Conservation (phyloP, 2,329 filamentous ascomycete species). For the Pleomassaria siparia region DNA sequence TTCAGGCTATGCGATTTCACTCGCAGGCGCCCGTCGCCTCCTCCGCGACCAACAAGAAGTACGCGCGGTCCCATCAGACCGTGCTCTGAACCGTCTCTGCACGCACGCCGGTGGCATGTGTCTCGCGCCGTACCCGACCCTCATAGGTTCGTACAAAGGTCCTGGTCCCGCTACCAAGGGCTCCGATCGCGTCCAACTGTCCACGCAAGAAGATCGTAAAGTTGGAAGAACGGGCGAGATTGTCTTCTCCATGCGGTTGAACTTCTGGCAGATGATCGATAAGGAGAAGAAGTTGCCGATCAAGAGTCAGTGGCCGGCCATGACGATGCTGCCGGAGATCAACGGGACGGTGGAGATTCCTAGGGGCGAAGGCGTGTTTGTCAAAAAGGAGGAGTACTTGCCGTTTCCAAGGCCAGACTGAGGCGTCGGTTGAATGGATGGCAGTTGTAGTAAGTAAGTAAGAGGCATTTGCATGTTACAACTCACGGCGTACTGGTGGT, state of each 20-base stretch:
- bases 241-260: slow-evolving; percentile 3
- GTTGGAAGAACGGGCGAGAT: slow-evolving; percentile 5
- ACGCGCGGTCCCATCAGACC: slow-evolving; percentile 10
- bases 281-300: no score
- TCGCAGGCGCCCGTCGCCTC: slow-evolving; percentile 10
- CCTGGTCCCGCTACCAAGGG: slow-evolving; percentile 3
- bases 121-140: slow-evolving; percentile 5
- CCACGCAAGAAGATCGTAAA: background rate
- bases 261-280: slow-evolving; percentile 4
- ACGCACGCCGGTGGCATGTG: background rate
- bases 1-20: slow-evolving; percentile 11
- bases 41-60: slow-evolving; percentile 11
- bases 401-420: background rate
- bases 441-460: no score
- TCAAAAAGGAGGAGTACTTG: background rate
- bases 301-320: slow-evolving; percentile 9
- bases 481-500: no score
- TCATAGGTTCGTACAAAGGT: slow-evolving; percentile 4
- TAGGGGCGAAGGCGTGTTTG: slow-evolving; percentile 1
- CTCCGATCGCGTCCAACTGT: slow-evolving; percentile 1
- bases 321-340: slow-evolving; percentile 6
- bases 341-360: background rate
- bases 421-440: no score
- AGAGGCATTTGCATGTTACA: no score
- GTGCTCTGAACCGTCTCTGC: slow-evolving; percentile 6